A percentile compares a stretch with the other conserved stretches of the same genome.
Conservation (phyloP, 1,139 yeast genomes). For the Lodderomyces orthopsilosis region DNA sequence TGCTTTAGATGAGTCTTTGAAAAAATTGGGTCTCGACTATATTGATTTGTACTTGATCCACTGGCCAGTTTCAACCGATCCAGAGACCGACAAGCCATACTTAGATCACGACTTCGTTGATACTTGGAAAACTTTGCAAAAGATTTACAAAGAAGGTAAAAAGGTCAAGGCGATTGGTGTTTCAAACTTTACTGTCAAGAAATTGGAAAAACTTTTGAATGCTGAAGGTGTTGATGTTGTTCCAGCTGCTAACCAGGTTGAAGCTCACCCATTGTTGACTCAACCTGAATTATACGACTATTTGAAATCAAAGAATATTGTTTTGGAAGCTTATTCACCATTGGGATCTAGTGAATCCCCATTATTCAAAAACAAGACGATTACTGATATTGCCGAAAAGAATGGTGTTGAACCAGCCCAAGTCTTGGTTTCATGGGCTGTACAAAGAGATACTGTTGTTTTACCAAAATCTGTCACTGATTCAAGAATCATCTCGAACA, state of each 20-base stretch:
- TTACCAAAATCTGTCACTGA: constrained; percentile 53
- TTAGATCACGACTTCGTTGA: constrained; percentile 55
- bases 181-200: constrained; percentile 51
- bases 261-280: constrained; percentile 58
- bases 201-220: constrained; percentile 44
- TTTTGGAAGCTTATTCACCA: constrained; percentile 58
- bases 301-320: constrained; percentile 43
- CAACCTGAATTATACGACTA: constrained; percentile 47
- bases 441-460: constrained; percentile 50
- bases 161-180: constrained; percentile 62
- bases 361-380: constrained; percentile 39
- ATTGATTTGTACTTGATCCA: constrained; percentile 83
- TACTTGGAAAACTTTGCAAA: constrained; percentile 71
- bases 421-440: constrained; percentile 53
- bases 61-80: constrained; percentile 72
- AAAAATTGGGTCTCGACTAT: constrained; percentile 70
- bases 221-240: constrained; percentile 41
- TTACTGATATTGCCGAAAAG: constrained; percentile 43
- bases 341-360: constrained; percentile 58
- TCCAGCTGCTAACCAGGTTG: constrained; percentile 59
- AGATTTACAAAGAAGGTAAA: constrained; percentile 50
- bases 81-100: constrained; percentile 23
- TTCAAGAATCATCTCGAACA: constrained; percentile 32
- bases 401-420: constrained; percentile 43
- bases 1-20: constrained; percentile 61